Percentiles rank a stretch among this genome's conserved stretches.
Evolutionary conservation across 495 filamentous ascomycete species (phyloP).

Genomic region (Copromyces sp.): DNA sequence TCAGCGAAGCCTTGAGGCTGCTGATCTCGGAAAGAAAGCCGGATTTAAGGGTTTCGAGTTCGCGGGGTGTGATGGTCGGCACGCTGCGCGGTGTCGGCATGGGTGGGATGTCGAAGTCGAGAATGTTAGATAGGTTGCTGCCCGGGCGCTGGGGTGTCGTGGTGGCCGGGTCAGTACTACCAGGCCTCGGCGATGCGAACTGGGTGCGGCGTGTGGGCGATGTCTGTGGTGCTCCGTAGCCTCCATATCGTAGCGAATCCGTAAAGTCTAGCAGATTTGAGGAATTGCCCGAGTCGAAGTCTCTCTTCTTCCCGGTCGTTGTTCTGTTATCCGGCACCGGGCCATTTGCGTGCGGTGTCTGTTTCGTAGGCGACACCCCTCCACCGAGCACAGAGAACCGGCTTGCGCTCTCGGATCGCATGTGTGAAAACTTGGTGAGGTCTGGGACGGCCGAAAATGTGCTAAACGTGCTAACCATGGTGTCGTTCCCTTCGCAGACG

Average conservation of each 20-base stretch:
- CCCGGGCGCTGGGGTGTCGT: conserved; percentile 26
- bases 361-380: conserved; percentile 35
- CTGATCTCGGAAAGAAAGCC: conserved; percentile 81
- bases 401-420: conserved; percentile 45
- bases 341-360: conserved; percentile 45
- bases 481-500: conserved; percentile 52
- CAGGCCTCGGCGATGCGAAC: conserved; percentile 12
- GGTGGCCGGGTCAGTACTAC: conserved; percentile 1
- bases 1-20: conserved; percentile 76
- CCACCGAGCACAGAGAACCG: conserved; percentile 26
- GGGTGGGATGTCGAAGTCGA: conserved; percentile 90
- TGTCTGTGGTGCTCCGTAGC: conserved; percentile 17
- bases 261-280: conserved; percentile 86
- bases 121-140: conserved; percentile 44
- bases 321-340: conserved; percentile 17
- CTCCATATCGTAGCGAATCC: conserved; percentile 52
- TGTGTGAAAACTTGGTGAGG: conserved; percentile 71
- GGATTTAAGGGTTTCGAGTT: conserved; percentile 86
- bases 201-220: conserved; percentile 19
- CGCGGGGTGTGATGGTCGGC: conserved; percentile 80
- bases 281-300: conserved; percentile 39
- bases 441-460: conserved; percentile 81
- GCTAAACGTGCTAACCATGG: conserved; percentile 59
- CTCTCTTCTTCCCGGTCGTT: conserved; percentile 7
- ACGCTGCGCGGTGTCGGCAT: conserved; percentile 84